Conservation (phyloP, 805 yeast genomes). For the Ogataea philodendri region DNA sequence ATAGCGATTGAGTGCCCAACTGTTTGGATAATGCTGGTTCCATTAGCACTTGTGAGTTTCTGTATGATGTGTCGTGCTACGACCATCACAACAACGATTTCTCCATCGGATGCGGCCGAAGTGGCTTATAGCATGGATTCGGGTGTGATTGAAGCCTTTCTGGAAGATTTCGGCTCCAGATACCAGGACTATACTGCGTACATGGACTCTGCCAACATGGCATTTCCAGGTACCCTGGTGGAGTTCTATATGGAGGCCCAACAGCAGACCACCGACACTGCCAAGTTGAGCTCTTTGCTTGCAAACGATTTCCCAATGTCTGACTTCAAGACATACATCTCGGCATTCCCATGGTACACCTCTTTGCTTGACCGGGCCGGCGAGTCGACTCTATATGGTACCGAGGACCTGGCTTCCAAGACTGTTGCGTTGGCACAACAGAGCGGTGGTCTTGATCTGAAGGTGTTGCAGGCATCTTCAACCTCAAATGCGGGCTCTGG, state of each 20-base stretch:
- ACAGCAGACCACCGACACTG: slow-evolving; percentile 18
- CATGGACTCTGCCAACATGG: slow-evolving; percentile 31
- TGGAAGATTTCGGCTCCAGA: slow-evolving; percentile 33
- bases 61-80: slow-evolving; percentile 3
- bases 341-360: slow-evolving; percentile 36
- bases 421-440: slow-evolving; percentile 16
- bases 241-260: slow-evolving; percentile 28
- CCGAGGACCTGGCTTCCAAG: slow-evolving; percentile 28
- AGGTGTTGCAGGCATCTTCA: slow-evolving; percentile 2
- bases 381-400: slow-evolving; percentile 28
- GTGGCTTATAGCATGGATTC: slow-evolving; percentile 35
- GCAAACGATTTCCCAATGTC: slow-evolving; percentile 33
- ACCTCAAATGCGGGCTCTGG: slow-evolving; percentile 2
- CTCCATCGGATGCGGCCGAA: slow-evolving; percentile 26
- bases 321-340: slow-evolving; percentile 31
- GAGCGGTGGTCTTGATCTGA: slow-evolving; percentile 1
- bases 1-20: too few species aligned
- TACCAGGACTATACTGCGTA: slow-evolving; percentile 34
- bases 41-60: not conserved
- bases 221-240: slow-evolving; percentile 30
- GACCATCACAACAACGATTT: slow-evolving; percentile 24
- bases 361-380: slow-evolving; percentile 27
- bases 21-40: too few species aligned
- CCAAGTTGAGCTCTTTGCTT: slow-evolving; percentile 26
- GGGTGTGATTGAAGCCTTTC: slow-evolving; percentile 31